Conservation (phyloP, 345 rosid species). For the Hevea brasiliensis region DNA sequence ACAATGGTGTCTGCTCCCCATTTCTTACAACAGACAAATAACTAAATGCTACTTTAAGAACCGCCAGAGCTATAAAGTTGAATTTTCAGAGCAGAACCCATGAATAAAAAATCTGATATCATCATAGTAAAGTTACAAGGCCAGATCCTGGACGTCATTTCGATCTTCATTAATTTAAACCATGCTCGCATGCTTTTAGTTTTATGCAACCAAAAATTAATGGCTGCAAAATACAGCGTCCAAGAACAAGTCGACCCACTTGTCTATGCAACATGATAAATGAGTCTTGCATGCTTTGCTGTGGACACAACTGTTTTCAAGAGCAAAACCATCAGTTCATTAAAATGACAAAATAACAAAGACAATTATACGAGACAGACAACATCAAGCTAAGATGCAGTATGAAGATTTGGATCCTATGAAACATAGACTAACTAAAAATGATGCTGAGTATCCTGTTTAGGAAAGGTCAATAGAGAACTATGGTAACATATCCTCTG, state of each 20-base stretch:
- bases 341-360: not conserved
- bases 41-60: not conserved
- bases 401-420: not conserved
- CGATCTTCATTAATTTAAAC: not conserved
- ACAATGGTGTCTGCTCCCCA: not conserved
- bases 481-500: not conserved
- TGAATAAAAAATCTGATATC: not conserved
- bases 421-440: not conserved
- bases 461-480: not conserved
- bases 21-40: slow-evolving; percentile 20
- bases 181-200: not conserved
- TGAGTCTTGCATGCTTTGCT: not conserved
- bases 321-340: not conserved
- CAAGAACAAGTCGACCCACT: not conserved
- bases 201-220: not conserved
- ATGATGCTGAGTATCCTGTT: not conserved
- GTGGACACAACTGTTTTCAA: not conserved
- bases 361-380: not conserved
- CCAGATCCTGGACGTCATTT: not conserved
- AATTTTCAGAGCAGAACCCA: not conserved
- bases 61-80: not conserved
- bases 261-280: not conserved
- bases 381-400: not conserved
- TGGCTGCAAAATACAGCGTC: not conserved
- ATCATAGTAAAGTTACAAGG: not conserved